Base-by-base conservation (phyloP, 1,139 yeast genomes). In the Yamadazyma triangularis region DNA sequence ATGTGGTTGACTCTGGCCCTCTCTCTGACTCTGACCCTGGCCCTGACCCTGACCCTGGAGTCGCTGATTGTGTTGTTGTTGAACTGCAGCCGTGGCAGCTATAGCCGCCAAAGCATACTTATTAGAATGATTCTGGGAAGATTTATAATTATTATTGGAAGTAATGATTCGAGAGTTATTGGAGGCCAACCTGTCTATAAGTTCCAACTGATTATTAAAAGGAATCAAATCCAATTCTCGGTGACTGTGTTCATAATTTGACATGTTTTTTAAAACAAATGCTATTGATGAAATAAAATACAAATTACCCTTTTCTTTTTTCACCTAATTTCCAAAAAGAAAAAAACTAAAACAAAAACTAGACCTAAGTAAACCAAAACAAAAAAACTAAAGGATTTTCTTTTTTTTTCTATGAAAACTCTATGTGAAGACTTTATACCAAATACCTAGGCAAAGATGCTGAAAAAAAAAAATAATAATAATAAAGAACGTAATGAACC, bases 151-250 rank as follows among this genome's bases (percentile, higher is more conserved):
- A 15, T 12, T 14, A n/a, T 28, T 24, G 29, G 21, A 16, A 23
- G 15, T 4, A 23, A 13, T 16, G 12, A 13, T 12, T 18, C 25
- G 12, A 8, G 18, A 11, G 19, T 24, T 24, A 22, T 24, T 22
- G 6, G 10, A 8, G 11, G 11, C 13, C 3, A 26, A 9, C 13
- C 37, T 41, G 18, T 55, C 51, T 25, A 61, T 54, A 14, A 41
- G 26, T 23, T 58, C 63, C 13, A 56, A 30, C 38, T 61, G 68
- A 29, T 37, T 38, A 30, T 40, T 48, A 42, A 64, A 64, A 3
- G 69, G 59, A 19, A 50, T 45, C 23, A 44, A 36, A 25, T 58
- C 54, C 32, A 60, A 42, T 16, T 42, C 38, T 42, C 68, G 47
- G 34, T 54, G 55, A 15, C 60, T 58, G 37, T 49, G 58, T 29